Base-by-base conservation (phyloP, 371 early-diverging fungal species). In the Mortierella sp. region DNA sequence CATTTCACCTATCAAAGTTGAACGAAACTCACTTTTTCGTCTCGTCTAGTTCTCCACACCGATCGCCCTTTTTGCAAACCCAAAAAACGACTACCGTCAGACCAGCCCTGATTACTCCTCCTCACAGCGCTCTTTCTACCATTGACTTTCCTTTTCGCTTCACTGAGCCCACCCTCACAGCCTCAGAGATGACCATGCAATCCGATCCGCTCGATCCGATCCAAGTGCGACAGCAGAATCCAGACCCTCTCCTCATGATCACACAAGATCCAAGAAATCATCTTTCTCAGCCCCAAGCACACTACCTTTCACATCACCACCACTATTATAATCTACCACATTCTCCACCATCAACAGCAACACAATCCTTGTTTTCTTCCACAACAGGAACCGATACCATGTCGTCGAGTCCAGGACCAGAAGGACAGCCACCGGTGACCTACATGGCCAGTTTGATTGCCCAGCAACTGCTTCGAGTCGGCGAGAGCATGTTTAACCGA, bases 391-490 rank as follows among this genome's bases (percentile, higher is more conserved):
- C 60, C 44, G 74, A 38, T 24, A 34, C 47, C n/a, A 38, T 48
- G 24, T 75, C 38, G 0, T 28, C 75, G 16, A 63, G 48, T 58
- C n/a, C 28, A 47, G 16, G 44, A 28, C 45, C 34, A 6, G 31
- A 28, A 2, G 65, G 42, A 47, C 74, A 38, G 24, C 82, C 82
- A 11, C 82, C 82, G 0, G 79, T 72, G 52, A 72, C 79, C 1
- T 82, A 78, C 57, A 75, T 82, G 75, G 82, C 82, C 7, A 78
- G 73, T 50, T 11, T 72, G 42, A 80, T 80, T 50, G 77, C 80
- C 31, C 68, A 50, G 21, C 72, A 80, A 19, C 34, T 84, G 19
- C n/a, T 80, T n/a, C 60, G 26, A 34, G 16, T 34, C 0, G 84
- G 84, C 50, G 75, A 65, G 8, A 42, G 57, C 24, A 84, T 84